A percentile compares a stretch with the other conserved stretches of the same genome.
Evolutionary conservation across 768 basidiomycete genomes (phyloP).

Genomic region (Suillus fuscotomentosus): DNA sequence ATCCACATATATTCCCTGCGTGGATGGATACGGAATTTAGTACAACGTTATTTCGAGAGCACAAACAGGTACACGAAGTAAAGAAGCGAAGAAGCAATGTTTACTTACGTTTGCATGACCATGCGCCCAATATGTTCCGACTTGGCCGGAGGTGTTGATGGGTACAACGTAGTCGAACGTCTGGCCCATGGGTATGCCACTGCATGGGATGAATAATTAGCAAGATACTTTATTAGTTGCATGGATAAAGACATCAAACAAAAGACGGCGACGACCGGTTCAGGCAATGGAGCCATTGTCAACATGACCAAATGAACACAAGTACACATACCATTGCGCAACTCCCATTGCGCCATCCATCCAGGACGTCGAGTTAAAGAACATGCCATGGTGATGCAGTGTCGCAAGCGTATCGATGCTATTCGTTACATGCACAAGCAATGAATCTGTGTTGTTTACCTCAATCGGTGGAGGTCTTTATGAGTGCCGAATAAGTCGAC

Average conservation of each 20-base stretch:
- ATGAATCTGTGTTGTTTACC: slow-evolving; percentile 65
- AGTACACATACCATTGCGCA: slow-evolving; percentile 69
- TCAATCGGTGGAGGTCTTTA: slow-evolving; percentile 79
- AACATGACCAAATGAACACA: neutral
- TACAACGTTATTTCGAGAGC: neutral
- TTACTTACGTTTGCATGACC: slow-evolving; percentile 54
- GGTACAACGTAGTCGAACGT: slow-evolving; percentile 76
- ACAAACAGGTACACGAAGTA: neutral
- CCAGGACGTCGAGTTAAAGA: slow-evolving; percentile 84
- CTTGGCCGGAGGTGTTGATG: slow-evolving; percentile 63
- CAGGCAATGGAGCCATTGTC: neutral
- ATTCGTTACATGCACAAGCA: slow-evolving; percentile 78
- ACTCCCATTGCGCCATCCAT: slow-evolving; percentile 86
- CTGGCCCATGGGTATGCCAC: slow-evolving; percentile 75
- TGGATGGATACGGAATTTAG: slow-evolving; percentile 2
- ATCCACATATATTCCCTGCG: slow-evolving; percentile 86
- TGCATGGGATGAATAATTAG: slow-evolving; percentile 23
- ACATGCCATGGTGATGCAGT: slow-evolving; percentile 95
- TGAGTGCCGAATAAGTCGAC: neutral
- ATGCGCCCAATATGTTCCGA: slow-evolving; percentile 84
- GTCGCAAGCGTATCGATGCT: slow-evolving; percentile 63
- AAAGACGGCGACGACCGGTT: neutral
- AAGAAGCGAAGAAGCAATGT: neutral
- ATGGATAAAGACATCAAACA: neutral
- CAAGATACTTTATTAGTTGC: neutral